Evolutionary conservation across 805 yeast species (phyloP), one percentile per base, ranked within the genome.

Genomic region (Brettanomyces naardenensis): DNA sequence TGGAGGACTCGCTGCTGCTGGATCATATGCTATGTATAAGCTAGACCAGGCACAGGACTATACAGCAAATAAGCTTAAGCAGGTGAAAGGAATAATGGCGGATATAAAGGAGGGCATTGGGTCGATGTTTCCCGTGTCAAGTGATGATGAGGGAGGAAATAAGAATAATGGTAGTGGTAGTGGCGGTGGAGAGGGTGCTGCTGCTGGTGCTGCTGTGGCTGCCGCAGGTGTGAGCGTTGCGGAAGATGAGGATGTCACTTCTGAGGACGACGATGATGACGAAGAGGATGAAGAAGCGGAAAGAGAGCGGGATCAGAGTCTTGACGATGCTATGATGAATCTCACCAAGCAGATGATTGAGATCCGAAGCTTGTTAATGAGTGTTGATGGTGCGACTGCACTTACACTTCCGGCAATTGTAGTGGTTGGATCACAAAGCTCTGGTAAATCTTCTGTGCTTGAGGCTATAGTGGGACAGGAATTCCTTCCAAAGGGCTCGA

Each of bases 381-480:
- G 74, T 43, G 76, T 92, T 14, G 92, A 87, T 49, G 66, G 75
- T 0, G 65, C 81, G 5, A 87, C 86, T 27, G 74, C 86, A 10
- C 66, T 92, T 35, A 85, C 80, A 47, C 66, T 92, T 30, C 98
- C 98, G 2, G 83, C 97, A 0, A 92, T 92, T 50, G 97, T 92
- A 22, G 98, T 92, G 3, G 76, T 92, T 44, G 99, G 99, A 0
- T 90, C 97, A 1, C 99, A 92, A 64, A 84, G 95, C 6, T 85
- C 95, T 31, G 99, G 99, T 32, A 92, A 92, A 59, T 87, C 97
- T 0, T 90, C 97, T 1, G 98, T 92, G 1, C 69, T 92, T 34
- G 98, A 92, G 58, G 76, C 96, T 5, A 84, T 92, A 41, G 99
- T 92, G 4, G 99, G 99, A n/a, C 95, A 85, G 49, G 97, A 92